A percentile compares a stretch with the other conserved stretches of the same genome.
Conservation (phyloP, 768 basidiomycete genomes). For the Kwoniella europaea region DNA sequence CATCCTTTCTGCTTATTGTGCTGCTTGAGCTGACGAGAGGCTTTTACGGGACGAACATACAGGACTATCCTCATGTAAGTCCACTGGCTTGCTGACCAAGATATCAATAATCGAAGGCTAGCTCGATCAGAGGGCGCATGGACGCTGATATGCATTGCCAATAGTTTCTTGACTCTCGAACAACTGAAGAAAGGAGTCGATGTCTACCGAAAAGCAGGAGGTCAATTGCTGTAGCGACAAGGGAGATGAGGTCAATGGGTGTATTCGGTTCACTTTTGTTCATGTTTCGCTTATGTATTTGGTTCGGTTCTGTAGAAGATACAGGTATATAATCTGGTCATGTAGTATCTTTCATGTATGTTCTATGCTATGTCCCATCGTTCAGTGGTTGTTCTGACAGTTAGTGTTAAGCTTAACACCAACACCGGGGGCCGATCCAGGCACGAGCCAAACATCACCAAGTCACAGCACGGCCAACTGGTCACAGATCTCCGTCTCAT, state of each 20-base stretch:
- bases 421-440: no score
- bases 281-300: neutral
- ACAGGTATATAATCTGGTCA: no score
- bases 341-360: no score
- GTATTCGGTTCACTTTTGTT: neutral
- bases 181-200: conserved; percentile 53
- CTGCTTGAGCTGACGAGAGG: neutral
- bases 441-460: no score
- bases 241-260: neutral
- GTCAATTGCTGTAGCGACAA: conserved; percentile 32
- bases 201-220: conserved; percentile 39
- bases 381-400: no score
- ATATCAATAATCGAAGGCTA: neutral
- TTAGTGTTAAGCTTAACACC: no score
- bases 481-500: no score
- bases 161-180: conserved; percentile 49
- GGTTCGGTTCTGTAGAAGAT: no score
- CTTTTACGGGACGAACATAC: neutral
- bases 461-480: no score
- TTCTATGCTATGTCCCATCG: no score
- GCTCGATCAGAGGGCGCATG: neutral
- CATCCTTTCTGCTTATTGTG: no score
- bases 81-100: neutral
- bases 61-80: conserved; percentile 48
- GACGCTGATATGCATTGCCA: conserved; percentile 2